phyloP scores from a whole-genome alignment of 805 yeast species.

The Kazachstania viticola region DNA sequence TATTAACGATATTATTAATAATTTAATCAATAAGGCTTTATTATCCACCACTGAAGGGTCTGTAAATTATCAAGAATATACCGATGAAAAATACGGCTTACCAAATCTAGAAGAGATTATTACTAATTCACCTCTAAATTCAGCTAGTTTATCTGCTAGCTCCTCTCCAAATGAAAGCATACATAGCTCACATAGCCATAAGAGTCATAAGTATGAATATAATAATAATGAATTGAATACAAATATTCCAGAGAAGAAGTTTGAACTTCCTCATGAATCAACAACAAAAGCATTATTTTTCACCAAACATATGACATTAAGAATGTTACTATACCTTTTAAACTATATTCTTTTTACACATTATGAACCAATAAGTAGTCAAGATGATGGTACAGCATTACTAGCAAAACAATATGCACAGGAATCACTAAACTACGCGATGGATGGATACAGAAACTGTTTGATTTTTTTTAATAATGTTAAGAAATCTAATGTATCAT shows the following conservation, averaged over 20 bases:
- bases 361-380: slow-evolving; percentile 32
- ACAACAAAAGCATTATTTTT: slow-evolving; percentile 32
- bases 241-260: slow-evolving; percentile 19
- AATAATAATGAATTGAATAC: too few relatives aligned
- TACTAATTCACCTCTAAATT: slow-evolving; percentile 1
- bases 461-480: slow-evolving; percentile 31
- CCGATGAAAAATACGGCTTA: slow-evolving; percentile 24
- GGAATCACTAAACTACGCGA: slow-evolving; percentile 31
- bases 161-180: too few relatives aligned
- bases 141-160: too few relatives aligned
- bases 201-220: too few relatives aligned
- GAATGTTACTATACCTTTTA: slow-evolving; percentile 39
- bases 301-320: slow-evolving; percentile 29
- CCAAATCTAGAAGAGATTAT: slow-evolving; percentile 24
- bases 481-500: slow-evolving; percentile 27
- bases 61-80: slow-evolving; percentile 16
- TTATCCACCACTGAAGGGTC: slow-evolving; percentile 22
- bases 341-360: slow-evolving; percentile 39
- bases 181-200: too few relatives aligned
- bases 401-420: slow-evolving; percentile 33
- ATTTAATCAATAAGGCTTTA: slow-evolving; percentile 20
- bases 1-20: slow-evolving; percentile 19
- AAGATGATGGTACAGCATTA: slow-evolving; percentile 24
- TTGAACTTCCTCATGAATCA: slow-evolving; percentile 30
- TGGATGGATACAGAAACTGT: slow-evolving; percentile 34